Percentiles rank a stretch among this genome's conserved stretches.
Conservation (phyloP, 2,329 filamentous ascomycete species). For the Aspergillus fumigatiaffinis region DNA sequence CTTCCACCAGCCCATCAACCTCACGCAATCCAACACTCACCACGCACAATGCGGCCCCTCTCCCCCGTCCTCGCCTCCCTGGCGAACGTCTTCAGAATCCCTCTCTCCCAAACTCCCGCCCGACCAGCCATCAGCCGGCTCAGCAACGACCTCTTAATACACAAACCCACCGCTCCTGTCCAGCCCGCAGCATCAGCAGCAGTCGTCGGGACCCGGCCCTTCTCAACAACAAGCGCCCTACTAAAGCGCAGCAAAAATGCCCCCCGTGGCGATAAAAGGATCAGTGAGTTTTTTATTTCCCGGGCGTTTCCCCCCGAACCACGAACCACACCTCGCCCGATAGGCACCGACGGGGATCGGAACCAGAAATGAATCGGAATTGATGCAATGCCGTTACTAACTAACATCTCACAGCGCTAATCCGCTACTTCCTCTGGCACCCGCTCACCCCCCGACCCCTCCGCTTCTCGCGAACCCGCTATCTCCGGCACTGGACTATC, state of each 20-base stretch:
- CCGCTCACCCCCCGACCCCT: slow-evolving; percentile 70
- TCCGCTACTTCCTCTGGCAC: slow-evolving; percentile 68
- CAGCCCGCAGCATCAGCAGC: slow-evolving; percentile 14
- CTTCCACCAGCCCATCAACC: slow-evolving; percentile 15
- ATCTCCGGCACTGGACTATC: slow-evolving; percentile 97
- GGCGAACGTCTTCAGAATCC: slow-evolving; percentile 43
- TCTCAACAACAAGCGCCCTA: slow-evolving; percentile 38
- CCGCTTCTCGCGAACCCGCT: slow-evolving; percentile 80
- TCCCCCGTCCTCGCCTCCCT: slow-evolving; percentile 43
- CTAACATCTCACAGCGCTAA: slow-evolving; percentile 47
- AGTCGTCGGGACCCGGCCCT: slow-evolving; percentile 18
- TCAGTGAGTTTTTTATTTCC: slow-evolving; percentile 37
- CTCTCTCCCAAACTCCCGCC: slow-evolving; percentile 30
- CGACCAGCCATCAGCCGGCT: slow-evolving; percentile 20
- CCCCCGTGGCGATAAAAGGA: slow-evolving; percentile 35
- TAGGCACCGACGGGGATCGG: neutral
- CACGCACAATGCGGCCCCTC: slow-evolving; percentile 31
- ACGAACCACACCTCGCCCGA: too few species aligned
- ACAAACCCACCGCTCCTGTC: slow-evolving; percentile 20
- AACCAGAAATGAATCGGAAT: slow-evolving; percentile 12
- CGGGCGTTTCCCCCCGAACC: neutral
- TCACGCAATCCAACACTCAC: slow-evolving; percentile 10
- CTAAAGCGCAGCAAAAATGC: slow-evolving; percentile 37
- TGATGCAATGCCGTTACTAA: neutral
- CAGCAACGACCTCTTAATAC: slow-evolving; percentile 7